Evolutionary conservation across 495 filamentous ascomycete genomes (phyloP), one percentile per base, ranked within the genome.

Genomic region (Acidiella bohemica): DNA sequence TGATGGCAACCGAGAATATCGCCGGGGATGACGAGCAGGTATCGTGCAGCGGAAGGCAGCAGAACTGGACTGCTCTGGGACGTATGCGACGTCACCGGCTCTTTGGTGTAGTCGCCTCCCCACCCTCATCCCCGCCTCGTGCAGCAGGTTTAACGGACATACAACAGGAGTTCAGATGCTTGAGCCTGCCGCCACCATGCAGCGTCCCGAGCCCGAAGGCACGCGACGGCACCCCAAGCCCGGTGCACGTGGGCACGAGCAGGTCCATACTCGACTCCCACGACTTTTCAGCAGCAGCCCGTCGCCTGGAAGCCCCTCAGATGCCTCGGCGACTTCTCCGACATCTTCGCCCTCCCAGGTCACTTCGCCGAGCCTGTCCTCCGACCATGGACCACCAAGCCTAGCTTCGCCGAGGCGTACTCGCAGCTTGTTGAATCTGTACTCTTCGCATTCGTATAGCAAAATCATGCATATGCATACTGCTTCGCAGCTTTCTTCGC

Each of bases 71-170:
- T 6, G 9, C 20, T 3, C 6, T 37, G 25, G 25, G 7, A n/a
- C n/a, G 7, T 27, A 48, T 48, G 39, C 38, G 45, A 30, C 45
- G 45, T 27, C 28, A 42, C 22, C 45, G 42, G 32, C 42, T 48
- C 33, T 33, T 43, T 32, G 33, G 37, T 44, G 32, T 27, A 27
- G 25, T 27, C 25, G 7, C 7, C 25, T 7, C 25, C 7, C 7
- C 25, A 27, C n/a, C 7, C 25, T 27, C 25, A 27, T 27, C 25
- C n/a, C 7, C 25, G 7, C 7, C 7, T n/a, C 7, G n/a, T n/a
- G 25, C 7, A 7, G n/a, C 7, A 27, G 25, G 7, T 27, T n/a
- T n/a, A n/a, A n/a, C n/a, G 25, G n/a, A 7, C n/a, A 27, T 27
- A n/a, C 25, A n/a, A 27, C 25, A 27, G 25, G 7, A 7, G 7